A percentile compares a stretch with the other conserved stretches of the same genome.
These are phyloP conservation scores for Juglanconis juglandina DNA, from an alignment of 2,329 filamentous ascomycete genomes.

Conservation along the genomic window DNA sequence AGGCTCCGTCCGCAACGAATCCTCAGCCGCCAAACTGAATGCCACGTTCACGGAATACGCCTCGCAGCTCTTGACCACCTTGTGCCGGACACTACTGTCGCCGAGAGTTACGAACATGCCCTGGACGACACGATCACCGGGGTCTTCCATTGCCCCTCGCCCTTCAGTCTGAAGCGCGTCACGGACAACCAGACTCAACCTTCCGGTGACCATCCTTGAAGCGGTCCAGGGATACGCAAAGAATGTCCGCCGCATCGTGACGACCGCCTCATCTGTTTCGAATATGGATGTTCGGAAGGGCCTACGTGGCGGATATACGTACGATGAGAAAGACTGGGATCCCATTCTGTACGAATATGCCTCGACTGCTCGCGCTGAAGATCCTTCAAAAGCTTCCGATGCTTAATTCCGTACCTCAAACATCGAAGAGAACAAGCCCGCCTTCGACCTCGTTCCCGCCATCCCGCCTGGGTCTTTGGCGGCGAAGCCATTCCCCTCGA, in stretches of 20 bases:
- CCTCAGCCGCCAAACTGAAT: neutral
- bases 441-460: constrained; percentile 13
- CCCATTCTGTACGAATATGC: neutral
- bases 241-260: neutral
- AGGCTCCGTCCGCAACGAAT: constrained; percentile 6
- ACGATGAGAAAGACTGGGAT: neutral
- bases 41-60: neutral
- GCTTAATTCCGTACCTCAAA: neutral
- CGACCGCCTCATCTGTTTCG: neutral
- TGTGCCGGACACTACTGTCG: neutral
- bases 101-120: neutral
- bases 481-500: constrained; percentile 4
- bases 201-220: neutral
- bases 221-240: neutral
- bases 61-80: neutral
- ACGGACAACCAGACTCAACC: neutral
- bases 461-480: constrained; percentile 16
- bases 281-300: neutral
- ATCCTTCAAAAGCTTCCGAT: neutral
- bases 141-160: neutral
- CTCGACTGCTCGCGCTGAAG: neutral
- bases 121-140: neutral
- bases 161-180: neutral
- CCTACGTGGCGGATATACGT: neutral
- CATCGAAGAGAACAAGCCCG: constrained; percentile 4